Evolutionary conservation across 768 basidiomycete genomes (phyloP).

Genomic region (Austroboletus eburneus): DNA sequence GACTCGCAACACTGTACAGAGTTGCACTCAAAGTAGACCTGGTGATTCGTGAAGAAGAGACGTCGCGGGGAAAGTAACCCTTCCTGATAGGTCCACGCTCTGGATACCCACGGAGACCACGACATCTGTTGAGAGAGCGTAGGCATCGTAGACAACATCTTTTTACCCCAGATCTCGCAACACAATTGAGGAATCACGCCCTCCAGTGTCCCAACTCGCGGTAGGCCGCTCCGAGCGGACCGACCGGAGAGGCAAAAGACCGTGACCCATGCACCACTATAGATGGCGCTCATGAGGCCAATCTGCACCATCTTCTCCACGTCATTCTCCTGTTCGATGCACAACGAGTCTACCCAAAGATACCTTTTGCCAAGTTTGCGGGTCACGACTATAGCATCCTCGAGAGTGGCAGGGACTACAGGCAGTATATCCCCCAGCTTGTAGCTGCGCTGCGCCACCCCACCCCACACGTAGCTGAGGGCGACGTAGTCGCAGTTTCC

Average conservation of each 20-base stretch:
- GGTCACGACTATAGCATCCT: conserved; percentile 14
- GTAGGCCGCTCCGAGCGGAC: conserved; percentile 8
- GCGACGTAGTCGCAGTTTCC: conserved; percentile 10
- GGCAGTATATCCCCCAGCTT: conserved; percentile 10
- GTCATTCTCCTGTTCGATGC: conserved; percentile 11
- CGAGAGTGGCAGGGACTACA: conserved; percentile 13
- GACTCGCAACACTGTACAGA: conserved; percentile 12
- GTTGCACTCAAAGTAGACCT: conserved; percentile 19
- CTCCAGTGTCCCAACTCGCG: conserved; percentile 10
- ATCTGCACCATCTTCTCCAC: conserved; percentile 11
- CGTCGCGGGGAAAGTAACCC: conserved; percentile 13
- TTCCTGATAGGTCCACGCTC: conserved; percentile 20
- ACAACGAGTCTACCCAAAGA: conserved; percentile 18
- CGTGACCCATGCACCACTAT: conserved; percentile 11
- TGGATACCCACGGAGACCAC: conserved; percentile 9
- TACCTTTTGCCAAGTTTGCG: conserved; percentile 12
- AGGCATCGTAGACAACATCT: conserved; percentile 10
- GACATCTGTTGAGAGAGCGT: conserved; percentile 1
- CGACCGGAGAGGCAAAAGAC: conserved; percentile 8
- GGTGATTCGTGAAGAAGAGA: conserved; percentile 18
- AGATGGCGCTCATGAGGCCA: conserved; percentile 15
- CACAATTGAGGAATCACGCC: conserved; percentile 10
- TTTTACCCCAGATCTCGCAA: conserved; percentile 2
- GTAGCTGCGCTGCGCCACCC: conserved; percentile 3
- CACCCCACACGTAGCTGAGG: conserved; percentile 19